Evolutionary conservation across 2,329 filamentous ascomycete species (phyloP).

Genomic region (Ilyonectria mors-panacis): DNA sequence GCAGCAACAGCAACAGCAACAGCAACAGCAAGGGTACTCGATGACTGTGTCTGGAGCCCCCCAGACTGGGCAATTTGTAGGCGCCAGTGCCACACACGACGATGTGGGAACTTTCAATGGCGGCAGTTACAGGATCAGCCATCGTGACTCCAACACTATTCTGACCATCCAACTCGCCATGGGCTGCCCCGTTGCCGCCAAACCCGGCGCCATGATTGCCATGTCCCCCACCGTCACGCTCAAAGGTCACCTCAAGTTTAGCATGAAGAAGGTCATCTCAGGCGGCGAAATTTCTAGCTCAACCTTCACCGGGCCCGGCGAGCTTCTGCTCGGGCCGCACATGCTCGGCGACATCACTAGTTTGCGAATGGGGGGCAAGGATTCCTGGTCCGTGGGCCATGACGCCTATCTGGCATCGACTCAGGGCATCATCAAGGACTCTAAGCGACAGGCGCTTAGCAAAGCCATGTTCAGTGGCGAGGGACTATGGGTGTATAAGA

Average conservation of each 20-base stretch:
- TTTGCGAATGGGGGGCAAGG: slow-evolving; percentile 79
- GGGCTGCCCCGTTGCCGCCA: slow-evolving; percentile 85
- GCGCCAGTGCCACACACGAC: slow-evolving; percentile 75
- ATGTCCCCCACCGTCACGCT: slow-evolving; percentile 93
- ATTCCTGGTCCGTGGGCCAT: slow-evolving; percentile 87
- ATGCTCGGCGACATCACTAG: slow-evolving; percentile 89
- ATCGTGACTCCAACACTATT: slow-evolving; percentile 91
- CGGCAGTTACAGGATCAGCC: slow-evolving; percentile 92
- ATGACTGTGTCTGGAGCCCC: slow-evolving; percentile 58
- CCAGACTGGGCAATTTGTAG: slow-evolving; percentile 71
- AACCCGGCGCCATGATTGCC: slow-evolving; percentile 92
- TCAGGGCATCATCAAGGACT: slow-evolving; percentile 88
- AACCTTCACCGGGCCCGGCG: slow-evolving; percentile 89
- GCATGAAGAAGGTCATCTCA: slow-evolving; percentile 89
- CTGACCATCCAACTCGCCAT: slow-evolving; percentile 91
- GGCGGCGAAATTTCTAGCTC: slow-evolving; percentile 86
- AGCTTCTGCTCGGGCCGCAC: slow-evolving; percentile 86
- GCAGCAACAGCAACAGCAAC: slow-evolving; percentile 42
- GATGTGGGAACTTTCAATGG: slow-evolving; percentile 98
- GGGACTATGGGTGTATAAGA: slow-evolving; percentile 91
- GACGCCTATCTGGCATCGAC: slow-evolving; percentile 91
- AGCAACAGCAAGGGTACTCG: slow-evolving; percentile 45
- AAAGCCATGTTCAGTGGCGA: slow-evolving; percentile 97
- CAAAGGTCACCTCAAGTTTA: slow-evolving; percentile 87
- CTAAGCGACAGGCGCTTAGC: slow-evolving; percentile 86